Conservation (phyloP, 495 filamentous ascomycete species). For the Apiosordaria backusii region DNA sequence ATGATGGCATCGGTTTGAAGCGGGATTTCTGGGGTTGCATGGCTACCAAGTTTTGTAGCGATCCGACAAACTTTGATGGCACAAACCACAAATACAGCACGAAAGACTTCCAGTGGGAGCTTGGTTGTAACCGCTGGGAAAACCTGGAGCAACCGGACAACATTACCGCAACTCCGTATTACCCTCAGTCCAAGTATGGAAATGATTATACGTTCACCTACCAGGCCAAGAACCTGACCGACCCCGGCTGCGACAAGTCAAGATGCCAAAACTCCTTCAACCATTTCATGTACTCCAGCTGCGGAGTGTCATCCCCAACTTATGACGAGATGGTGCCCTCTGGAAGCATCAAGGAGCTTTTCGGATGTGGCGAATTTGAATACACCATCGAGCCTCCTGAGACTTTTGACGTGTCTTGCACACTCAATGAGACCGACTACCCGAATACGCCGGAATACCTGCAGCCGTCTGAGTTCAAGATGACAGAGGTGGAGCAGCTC, state of each 20-base stretch:
- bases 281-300: neutral
- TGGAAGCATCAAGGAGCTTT: neutral
- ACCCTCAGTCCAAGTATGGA: neutral
- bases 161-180: neutral
- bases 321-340: neutral
- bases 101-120: too few species aligned
- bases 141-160: neutral
- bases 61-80: neutral
- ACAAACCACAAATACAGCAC: too few species aligned
- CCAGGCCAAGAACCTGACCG: neutral
- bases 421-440: neutral
- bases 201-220: neutral
- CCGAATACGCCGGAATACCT: neutral
- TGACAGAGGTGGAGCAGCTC: neutral
- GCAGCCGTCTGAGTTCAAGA: neutral
- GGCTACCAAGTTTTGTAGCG: neutral
- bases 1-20: neutral
- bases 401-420: neutral
- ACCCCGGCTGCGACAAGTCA: neutral
- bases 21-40: neutral
- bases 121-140: too few species aligned
- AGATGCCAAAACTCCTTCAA: neutral
- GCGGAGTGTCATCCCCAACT: neutral
- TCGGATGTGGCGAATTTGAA: neutral
- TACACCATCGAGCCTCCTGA: neutral